These are phyloP conservation scores for Thamnidium elegans DNA, from an alignment of 192 early-diverging fungal species.

Conservation along the genomic window DNA sequence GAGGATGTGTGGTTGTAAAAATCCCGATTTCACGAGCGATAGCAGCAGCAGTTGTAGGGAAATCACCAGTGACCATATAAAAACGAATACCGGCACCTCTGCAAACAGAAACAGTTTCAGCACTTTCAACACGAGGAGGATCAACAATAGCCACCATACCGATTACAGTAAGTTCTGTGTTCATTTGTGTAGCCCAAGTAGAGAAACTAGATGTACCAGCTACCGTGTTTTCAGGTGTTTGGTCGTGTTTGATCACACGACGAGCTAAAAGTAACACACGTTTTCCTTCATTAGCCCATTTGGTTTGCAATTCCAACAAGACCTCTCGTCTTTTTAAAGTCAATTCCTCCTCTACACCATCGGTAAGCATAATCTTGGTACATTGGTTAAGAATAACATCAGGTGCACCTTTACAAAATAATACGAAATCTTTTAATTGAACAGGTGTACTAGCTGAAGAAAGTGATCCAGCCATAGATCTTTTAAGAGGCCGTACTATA, in stretches of 20 bases:
- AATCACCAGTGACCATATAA: slow-evolving; percentile 90
- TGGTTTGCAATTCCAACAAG: slow-evolving; percentile 41
- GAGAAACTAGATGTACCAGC: slow-evolving; percentile 21
- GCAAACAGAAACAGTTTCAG: slow-evolving; percentile 56
- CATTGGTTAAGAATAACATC: slow-evolving; percentile 63
- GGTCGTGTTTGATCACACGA: slow-evolving; percentile 12
- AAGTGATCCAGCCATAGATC: slow-evolving; percentile 6
- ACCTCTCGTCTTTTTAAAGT: slow-evolving; percentile 32
- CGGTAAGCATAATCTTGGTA: slow-evolving; percentile 29
- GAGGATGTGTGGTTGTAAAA: slow-evolving; percentile 41
- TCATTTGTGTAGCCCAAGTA: slow-evolving; percentile 34
- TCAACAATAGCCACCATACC: slow-evolving; percentile 82
- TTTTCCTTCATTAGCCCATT: slow-evolving; percentile 56
- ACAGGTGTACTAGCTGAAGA: not conserved
- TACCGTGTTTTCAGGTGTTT: slow-evolving; percentile 4
- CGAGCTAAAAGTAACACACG: slow-evolving; percentile 52
- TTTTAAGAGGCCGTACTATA: slow-evolving; percentile 29
- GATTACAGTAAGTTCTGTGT: slow-evolving; percentile 58
- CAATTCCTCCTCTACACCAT: slow-evolving; percentile 47
- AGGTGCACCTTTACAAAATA: slow-evolving; percentile 78
- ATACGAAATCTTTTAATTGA: slow-evolving; percentile 39
- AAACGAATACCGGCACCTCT: slow-evolving; percentile 72
- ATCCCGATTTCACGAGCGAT: slow-evolving; percentile 82
- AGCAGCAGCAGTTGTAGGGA: slow-evolving; percentile 71
- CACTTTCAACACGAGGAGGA: slow-evolving; percentile 78